Percentiles rank a stretch among this genome's conserved stretches.
Evolutionary conservation across 1,139 yeast genomes (phyloP).

Genomic region (Kurtzmaniella quercitrusa): DNA sequence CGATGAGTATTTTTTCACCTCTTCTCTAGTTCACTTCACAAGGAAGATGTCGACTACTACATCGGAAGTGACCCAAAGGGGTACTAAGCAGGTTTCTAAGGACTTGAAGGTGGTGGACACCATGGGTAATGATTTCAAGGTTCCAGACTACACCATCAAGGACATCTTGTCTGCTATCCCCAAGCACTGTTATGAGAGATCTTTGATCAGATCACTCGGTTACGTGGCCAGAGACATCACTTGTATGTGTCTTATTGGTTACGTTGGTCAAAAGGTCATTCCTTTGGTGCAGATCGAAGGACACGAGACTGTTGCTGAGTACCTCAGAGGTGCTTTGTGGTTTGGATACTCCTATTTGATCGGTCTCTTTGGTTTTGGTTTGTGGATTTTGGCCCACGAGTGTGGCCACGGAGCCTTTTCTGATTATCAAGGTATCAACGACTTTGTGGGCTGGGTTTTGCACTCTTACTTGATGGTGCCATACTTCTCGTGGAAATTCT

Average conservation of each 20-base stretch:
- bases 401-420: slow-evolving; percentile 88
- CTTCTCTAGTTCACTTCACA: background rate
- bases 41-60: slow-evolving; percentile 2
- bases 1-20: background rate
- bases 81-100: slow-evolving; percentile 11
- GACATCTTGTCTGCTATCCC: slow-evolving; percentile 73
- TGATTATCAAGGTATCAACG: slow-evolving; percentile 65
- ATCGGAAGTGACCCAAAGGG: slow-evolving; percentile 2
- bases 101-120: slow-evolving; percentile 50
- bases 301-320: slow-evolving; percentile 18
- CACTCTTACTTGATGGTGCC: slow-evolving; percentile 80
- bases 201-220: slow-evolving; percentile 50
- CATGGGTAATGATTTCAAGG: slow-evolving; percentile 61
- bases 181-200: slow-evolving; percentile 68
- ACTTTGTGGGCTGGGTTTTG: slow-evolving; percentile 74
- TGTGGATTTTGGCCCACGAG: slow-evolving; percentile 88
- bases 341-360: slow-evolving; percentile 37
- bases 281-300: slow-evolving; percentile 25
- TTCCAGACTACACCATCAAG: slow-evolving; percentile 71
- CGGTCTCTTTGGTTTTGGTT: slow-evolving; percentile 72
- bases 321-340: slow-evolving; percentile 36
- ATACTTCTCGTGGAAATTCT: slow-evolving; percentile 80
- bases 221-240: slow-evolving; percentile 65
- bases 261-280: slow-evolving; percentile 50
- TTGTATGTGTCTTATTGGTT: slow-evolving; percentile 47